Conservation (phyloP, 305 asterid genomes). For the Ilex paraguariensis region DNA sequence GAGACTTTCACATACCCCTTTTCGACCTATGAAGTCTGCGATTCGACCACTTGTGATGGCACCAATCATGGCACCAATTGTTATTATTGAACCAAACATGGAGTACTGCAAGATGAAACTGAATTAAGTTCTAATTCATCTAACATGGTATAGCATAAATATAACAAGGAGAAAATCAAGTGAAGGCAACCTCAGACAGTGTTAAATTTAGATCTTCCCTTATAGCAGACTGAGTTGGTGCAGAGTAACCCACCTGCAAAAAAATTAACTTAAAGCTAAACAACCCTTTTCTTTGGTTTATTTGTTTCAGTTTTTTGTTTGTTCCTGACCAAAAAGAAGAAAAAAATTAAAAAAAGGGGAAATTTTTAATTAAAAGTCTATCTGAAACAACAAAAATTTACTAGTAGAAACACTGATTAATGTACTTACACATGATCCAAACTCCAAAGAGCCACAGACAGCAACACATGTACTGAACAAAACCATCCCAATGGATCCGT, state of each 20-base stretch:
- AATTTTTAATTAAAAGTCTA: background rate
- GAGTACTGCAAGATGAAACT: slow-evolving; percentile 49
- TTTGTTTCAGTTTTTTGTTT: slow-evolving; percentile 12
- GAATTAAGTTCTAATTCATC: background rate
- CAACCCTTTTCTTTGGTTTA: background rate
- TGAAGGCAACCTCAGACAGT: slow-evolving; percentile 49
- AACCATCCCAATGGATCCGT: slow-evolving; percentile 58
- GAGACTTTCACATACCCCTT: slow-evolving; percentile 50
- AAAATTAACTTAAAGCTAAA: slow-evolving; percentile 26
- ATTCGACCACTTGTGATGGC: slow-evolving; percentile 80
- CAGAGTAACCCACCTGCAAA: slow-evolving; percentile 83
- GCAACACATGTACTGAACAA: slow-evolving; percentile 63
- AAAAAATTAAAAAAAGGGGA: background rate
- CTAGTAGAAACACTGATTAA: slow-evolving; percentile 10
- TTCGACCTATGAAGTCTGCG: slow-evolving; percentile 76
- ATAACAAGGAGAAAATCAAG: background rate
- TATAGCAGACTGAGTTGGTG: slow-evolving; percentile 74
- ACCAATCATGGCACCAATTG: slow-evolving; percentile 95
- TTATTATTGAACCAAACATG: slow-evolving; percentile 81
- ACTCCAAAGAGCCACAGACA: slow-evolving; percentile 77
- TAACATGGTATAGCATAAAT: background rate
- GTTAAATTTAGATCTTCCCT: slow-evolving; percentile 57
- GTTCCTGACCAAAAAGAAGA: slow-evolving; percentile 16
- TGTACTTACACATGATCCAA: slow-evolving; percentile 75
- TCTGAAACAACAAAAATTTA: background rate